These are phyloP conservation scores for Boletales sp. DNA, from an alignment of 768 basidiomycete species.

Conservation along the genomic window DNA sequence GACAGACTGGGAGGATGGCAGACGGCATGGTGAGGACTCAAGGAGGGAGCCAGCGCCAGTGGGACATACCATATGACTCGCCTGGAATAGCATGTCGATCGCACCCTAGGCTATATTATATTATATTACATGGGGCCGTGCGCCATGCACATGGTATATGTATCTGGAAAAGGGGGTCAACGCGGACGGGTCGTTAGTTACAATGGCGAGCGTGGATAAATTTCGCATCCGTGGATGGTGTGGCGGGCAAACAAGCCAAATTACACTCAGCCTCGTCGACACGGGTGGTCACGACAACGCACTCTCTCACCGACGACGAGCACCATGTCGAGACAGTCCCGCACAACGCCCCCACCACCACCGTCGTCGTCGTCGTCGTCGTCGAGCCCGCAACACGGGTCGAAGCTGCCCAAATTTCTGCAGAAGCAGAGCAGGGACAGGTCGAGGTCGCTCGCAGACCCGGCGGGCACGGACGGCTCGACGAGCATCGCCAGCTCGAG, in stretches of 20 bases:
- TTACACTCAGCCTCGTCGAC: slow-evolving; percentile 11
- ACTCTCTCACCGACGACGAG: not conserved
- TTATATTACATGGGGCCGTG: no score
- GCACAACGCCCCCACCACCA: slow-evolving; percentile 34
- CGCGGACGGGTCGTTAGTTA: no score
- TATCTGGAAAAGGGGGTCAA: no score
- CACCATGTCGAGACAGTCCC: slow-evolving; percentile 47
- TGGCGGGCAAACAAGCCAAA: slow-evolving; percentile 22
- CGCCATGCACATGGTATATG: no score
- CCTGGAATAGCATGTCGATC: no score
- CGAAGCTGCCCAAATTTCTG: slow-evolving; percentile 66
- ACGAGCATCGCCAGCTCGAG: slow-evolving; percentile 40
- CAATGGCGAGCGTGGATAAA: slow-evolving; percentile 18
- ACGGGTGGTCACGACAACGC: slow-evolving; percentile 10
- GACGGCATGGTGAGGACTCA: slow-evolving; percentile 30
- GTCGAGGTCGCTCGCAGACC: slow-evolving; percentile 48
- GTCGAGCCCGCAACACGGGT: slow-evolving; percentile 39
- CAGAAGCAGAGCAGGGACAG: slow-evolving; percentile 63
- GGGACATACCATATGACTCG: no score
- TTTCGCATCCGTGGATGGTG: slow-evolving; percentile 8
- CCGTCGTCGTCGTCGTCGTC: slow-evolving; percentile 24
- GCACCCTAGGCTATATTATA: no score
- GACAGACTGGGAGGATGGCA: slow-evolving; percentile 28
- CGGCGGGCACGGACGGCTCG: slow-evolving; percentile 30
- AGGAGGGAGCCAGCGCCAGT: no score